These are phyloP conservation scores for Vaccinium vitisidaea DNA, from an alignment of 148 eudicot species.

Conservation along the genomic window DNA sequence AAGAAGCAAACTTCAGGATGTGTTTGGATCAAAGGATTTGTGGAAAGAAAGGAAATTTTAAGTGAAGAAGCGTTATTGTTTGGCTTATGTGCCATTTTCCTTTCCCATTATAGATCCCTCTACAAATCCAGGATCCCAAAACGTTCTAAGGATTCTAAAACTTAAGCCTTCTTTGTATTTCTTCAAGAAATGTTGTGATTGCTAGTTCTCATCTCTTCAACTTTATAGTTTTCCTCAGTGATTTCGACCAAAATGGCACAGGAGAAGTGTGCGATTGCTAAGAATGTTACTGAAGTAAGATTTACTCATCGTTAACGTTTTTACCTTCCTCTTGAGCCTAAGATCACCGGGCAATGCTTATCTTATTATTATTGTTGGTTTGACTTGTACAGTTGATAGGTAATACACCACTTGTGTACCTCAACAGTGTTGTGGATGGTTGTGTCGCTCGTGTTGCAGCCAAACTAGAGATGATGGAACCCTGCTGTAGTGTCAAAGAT, in stretches of 20 bases:
- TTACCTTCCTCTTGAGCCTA: background rate
- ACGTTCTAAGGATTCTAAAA: background rate
- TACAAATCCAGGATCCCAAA: background rate
- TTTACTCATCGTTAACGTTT: background rate
- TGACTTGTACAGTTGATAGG: slow-evolving; percentile 53
- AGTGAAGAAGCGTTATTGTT: background rate
- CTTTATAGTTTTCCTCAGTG: background rate
- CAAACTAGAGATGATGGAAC: slow-evolving; percentile 79
- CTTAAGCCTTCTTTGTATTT: background rate
- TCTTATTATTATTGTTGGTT: background rate
- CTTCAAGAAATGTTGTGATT: background rate
- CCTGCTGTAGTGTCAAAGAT: slow-evolving; percentile 73
- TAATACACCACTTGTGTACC: slow-evolving; percentile 75
- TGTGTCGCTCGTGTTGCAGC: slow-evolving; percentile 74
- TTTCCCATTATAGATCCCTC: background rate
- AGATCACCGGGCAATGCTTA: background rate
- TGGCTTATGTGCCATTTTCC: background rate
- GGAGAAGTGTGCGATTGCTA: slow-evolving; percentile 50
- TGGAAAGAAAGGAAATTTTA: background rate
- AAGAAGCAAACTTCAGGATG: background rate
- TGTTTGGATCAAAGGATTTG: background rate
- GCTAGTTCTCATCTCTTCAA: slow-evolving; percentile 5
- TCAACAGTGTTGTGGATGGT: slow-evolving; percentile 67
- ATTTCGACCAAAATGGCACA: slow-evolving; percentile 19
- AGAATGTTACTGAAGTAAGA: slow-evolving; percentile 71